phyloP scores from a whole-genome alignment of 2,329 filamentous ascomycete genomes.

The Ceratocystis papillata region DNA sequence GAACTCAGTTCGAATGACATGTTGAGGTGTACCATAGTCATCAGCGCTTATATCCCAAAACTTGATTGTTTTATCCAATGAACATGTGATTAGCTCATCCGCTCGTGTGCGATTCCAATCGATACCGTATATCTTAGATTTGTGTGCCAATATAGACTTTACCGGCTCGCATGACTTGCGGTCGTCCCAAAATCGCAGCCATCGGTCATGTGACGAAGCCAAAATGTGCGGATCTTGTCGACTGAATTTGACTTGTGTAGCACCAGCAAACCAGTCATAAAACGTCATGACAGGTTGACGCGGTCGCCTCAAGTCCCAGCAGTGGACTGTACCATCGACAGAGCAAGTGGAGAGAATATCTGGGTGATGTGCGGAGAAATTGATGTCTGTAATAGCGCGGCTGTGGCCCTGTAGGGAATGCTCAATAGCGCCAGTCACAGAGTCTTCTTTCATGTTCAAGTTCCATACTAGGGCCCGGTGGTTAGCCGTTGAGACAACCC shows the following conservation, averaged over 20 bases:
- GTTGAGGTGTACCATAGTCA: constrained; percentile 49
- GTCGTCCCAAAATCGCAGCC: constrained; percentile 82
- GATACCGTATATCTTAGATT: constrained; percentile 87
- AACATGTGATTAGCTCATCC: constrained; percentile 72
- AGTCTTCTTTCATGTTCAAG: constrained; percentile 66
- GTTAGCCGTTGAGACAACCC: constrained; percentile 90
- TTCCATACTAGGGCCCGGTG: constrained; percentile 94
- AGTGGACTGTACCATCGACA: constrained; percentile 85
- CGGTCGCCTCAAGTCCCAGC: constrained; percentile 74
- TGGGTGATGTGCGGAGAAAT: constrained; percentile 86
- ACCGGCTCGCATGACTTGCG: constrained; percentile 67
- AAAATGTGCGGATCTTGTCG: constrained; percentile 76
- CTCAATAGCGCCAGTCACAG: constrained; percentile 60
- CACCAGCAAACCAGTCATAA: constrained; percentile 86
- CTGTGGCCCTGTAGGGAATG: constrained; percentile 74
- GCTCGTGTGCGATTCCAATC: constrained; percentile 79
- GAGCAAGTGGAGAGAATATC: constrained; percentile 83
- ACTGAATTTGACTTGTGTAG: constrained; percentile 92
- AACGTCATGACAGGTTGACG: constrained; percentile 66
- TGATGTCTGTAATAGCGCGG: constrained; percentile 88
- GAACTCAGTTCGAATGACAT: constrained; percentile 69
- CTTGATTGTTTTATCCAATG: constrained; percentile 82
- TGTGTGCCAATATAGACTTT: constrained; percentile 75
- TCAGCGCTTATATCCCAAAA: constrained; percentile 70
- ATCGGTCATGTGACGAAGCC: constrained; percentile 82